Percentiles rank a stretch among this genome's conserved stretches.
These are phyloP conservation scores for Dovyalis caffra DNA, from an alignment of 345 rosid species.

Conservation along the genomic window DNA sequence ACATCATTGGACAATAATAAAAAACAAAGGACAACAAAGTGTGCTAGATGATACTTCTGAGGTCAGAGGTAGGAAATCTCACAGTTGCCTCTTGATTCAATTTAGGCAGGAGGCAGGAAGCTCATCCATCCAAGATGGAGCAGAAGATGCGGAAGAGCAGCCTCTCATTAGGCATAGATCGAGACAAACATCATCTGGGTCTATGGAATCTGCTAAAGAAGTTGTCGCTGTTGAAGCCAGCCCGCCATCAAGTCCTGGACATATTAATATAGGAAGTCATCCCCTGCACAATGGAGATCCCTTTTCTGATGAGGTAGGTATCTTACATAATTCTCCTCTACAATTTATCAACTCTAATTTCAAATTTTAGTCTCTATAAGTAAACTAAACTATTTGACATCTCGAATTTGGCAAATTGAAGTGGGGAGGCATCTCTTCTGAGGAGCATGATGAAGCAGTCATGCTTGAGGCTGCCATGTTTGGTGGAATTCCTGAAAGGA, in stretches of 20 bases:
- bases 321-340: conserved; percentile 1
- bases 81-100: neutral
- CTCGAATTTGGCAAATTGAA: conserved; percentile 28
- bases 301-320: conserved; percentile 87
- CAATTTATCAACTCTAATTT: neutral
- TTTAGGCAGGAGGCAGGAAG: conserved; percentile 64
- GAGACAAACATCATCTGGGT: conserved; percentile 47
- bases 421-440: conserved; percentile 99
- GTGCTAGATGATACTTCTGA: neutral
- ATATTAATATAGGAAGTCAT: conserved; percentile 31
- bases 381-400: conserved; percentile 10
- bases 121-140: conserved; percentile 67
- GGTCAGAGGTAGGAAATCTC: neutral
- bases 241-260: conserved; percentile 60
- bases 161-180: conserved; percentile 76
- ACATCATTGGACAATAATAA: neutral
- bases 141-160: conserved; percentile 65
- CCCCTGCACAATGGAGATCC: conserved; percentile 45
- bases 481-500: conserved; percentile 89
- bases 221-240: conserved; percentile 40
- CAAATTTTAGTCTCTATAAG: neutral
- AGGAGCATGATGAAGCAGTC: conserved; percentile 99
- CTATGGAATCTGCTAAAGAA: conserved; percentile 46
- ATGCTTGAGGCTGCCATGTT: conserved; percentile 99
- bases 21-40: neutral